Percentiles rank a stretch among this genome's conserved stretches.
These are phyloP conservation scores for Moricandia arvensis DNA, from an alignment of 345 rosid genomes.

Conservation along the genomic window DNA sequence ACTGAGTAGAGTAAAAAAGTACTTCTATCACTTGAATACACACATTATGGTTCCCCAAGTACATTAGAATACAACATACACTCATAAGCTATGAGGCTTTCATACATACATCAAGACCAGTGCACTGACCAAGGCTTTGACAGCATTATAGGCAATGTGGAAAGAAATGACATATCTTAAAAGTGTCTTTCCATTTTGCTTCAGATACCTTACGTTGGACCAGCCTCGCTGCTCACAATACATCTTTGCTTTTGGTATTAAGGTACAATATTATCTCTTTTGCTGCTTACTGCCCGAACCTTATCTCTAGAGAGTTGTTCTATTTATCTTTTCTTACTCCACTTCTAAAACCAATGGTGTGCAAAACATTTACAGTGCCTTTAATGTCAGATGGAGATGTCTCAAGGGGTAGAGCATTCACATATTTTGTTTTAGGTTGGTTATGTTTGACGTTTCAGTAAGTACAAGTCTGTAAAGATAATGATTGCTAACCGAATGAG, in stretches of 20 bases:
- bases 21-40: no score
- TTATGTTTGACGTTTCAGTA: not conserved
- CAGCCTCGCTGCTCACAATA: no score
- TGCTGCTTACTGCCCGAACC: not conserved
- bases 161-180: no score
- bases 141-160: no score
- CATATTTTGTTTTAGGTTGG: conserved; percentile 60
- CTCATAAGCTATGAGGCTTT: no score
- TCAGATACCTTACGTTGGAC: no score
- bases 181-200: no score
- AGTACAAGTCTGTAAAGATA: not conserved
- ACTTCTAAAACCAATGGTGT: conserved; percentile 57
- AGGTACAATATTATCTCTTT: not conserved
- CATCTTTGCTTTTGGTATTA: not conserved
- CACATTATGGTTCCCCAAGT: no score
- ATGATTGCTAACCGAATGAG: not conserved
- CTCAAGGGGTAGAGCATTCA: conserved; percentile 85
- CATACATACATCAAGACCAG: no score
- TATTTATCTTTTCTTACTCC: not conserved
- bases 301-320: not conserved
- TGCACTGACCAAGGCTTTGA: no score
- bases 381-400: conserved; percentile 67
- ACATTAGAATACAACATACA: no score
- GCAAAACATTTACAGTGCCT: conserved; percentile 83
- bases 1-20: no score